Base-by-base conservation (phyloP, 768 basidiomycete species). In the Phylloporus sp. region DNA sequence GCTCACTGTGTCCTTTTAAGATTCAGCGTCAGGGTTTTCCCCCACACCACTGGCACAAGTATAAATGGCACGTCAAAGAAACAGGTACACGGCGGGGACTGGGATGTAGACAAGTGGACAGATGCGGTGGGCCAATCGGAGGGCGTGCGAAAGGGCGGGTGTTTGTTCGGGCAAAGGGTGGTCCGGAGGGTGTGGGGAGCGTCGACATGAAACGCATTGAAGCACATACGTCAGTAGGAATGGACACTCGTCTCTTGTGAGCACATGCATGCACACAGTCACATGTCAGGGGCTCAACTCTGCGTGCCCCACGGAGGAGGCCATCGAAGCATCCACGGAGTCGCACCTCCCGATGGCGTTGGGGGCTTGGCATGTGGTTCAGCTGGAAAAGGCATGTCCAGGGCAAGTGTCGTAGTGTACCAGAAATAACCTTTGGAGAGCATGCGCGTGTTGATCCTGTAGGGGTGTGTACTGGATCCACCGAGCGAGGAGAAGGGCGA, bases 351-450 rank as follows among this genome's bases (percentile, higher is more conserved):
- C 63, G 63, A 64, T 64, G 58, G 56, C 48, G 24, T 56, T 58
- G 61, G 63, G 22, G 45, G 55, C 59, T 58, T 60, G 59, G 64
- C 61, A 58, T 35, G 49, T 27, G n/a, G 44, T 49, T 32, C 43
- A 46, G 26, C 61, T 56, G 56, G 24, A 63, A 64, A 59, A 35
- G 47, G 63, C 55, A 54, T 29, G 50, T 48, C 50, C 29, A 54
- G 50, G 53, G 55, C 47, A 56, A 45, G 41, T 34, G 31, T 43
- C 31, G 46, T 60, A 61, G 52, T 53, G 54, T 48, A 27, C 61
- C 47, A 57, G 54, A 61, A 66, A 59, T 59, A 62, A 56, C 62
- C 67, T 66, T 66, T 46, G 45, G n/a, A n/a, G n/a, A n/a, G n/a
- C n/a, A n/a, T n/a, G n/a, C n/a, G n/a, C n/a, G n/a, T n/a, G n/a